A percentile compares a stretch with the other conserved stretches of the same genome.
Conservation (phyloP, 192 early-diverging fungal genomes). For the Globomyces pollinis-pini region DNA sequence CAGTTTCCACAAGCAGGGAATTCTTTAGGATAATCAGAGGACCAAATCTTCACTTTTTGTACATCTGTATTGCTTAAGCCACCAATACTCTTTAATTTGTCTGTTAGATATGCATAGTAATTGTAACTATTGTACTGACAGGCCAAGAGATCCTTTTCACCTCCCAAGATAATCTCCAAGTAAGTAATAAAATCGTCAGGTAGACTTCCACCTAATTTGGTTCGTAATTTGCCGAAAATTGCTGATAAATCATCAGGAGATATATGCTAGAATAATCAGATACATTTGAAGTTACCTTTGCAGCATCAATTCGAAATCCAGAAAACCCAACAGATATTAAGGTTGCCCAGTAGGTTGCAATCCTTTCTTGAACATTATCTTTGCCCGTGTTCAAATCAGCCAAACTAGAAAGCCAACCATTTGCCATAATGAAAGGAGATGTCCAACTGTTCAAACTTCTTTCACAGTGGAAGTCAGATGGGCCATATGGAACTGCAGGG, state of each 20-base stretch:
- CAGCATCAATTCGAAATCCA: slow-evolving; percentile 23
- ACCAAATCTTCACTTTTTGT: slow-evolving; percentile 23
- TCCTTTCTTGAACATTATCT: slow-evolving; percentile 18
- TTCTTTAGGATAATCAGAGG: slow-evolving; percentile 21
- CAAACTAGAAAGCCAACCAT: slow-evolving; percentile 15
- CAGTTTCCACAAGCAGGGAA: slow-evolving; percentile 20
- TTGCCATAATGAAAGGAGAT: background rate
- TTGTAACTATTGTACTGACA: slow-evolving; percentile 9
- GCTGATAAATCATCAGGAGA: background rate
- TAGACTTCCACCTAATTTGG: slow-evolving; percentile 17
- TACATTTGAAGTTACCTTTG: too few relatives aligned
- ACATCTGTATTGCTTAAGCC: slow-evolving; percentile 14
- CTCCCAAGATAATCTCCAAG: slow-evolving; percentile 22
- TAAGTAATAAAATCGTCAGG: slow-evolving; percentile 23
- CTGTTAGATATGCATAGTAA: background rate
- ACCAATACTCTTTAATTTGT: background rate
- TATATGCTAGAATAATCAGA: too few relatives aligned
- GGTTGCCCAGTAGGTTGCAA: slow-evolving; percentile 5
- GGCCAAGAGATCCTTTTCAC: slow-evolving; percentile 17
- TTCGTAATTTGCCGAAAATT: slow-evolving; percentile 10
- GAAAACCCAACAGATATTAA: slow-evolving; percentile 13
- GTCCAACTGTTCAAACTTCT: slow-evolving; percentile 8
- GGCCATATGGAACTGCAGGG: slow-evolving; percentile 23
- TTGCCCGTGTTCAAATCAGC: slow-evolving; percentile 19
- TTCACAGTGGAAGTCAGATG: slow-evolving; percentile 25